Evolutionary conservation across 2,329 filamentous ascomycete species (phyloP), one percentile per base, ranked within the genome.

Genomic region (Fusarium sarcochroum): DNA sequence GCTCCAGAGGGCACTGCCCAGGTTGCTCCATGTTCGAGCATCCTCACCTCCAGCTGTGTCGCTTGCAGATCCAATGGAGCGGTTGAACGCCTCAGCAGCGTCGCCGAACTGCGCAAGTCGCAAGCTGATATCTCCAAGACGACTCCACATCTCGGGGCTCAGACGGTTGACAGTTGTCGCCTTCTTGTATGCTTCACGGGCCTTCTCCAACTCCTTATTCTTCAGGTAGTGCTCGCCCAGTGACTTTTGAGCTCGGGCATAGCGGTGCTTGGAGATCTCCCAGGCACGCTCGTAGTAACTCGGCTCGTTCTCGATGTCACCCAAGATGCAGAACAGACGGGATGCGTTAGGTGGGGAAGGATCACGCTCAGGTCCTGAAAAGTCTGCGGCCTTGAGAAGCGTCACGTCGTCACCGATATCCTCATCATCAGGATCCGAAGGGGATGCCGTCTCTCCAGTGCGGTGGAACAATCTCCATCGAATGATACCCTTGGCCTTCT

Each of bases 21-120:
- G 86, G 76, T 99, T 99, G 73, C 92, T 97, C 93, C 96, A 99
- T 1, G 93, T 93, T 75, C 97, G 90, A 1, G 94, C 95, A 75
- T 98, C 94, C 52, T 91, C 90, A 25, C 97, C 94, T 47, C 97
- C 96, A 13, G 93, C 86, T 2, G 78, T 78, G 32, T 85, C 84
- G 32, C 82, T 84, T 0, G 85, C 82, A 8, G 82, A 80, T 70
- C 92, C 90, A 13, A 99, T 94, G 10, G 91, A 91, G 21, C 94
- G 87, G 10, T 90, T 89, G 78, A 97, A 99, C 0, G 94, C 91
- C 69, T 95, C 90, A 1, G 93, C 90, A 0, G 96, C 95, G 20
- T 91, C 91, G 20, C 90, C 84, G 81, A 92, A 98, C 38, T 90
- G 85, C 11, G 89, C 88, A 0, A 97, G 84, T 50, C 95, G 90